phyloP scores from a whole-genome alignment of 1,284 basidiomycete genomes.

The Boletus nobilissimus region DNA sequence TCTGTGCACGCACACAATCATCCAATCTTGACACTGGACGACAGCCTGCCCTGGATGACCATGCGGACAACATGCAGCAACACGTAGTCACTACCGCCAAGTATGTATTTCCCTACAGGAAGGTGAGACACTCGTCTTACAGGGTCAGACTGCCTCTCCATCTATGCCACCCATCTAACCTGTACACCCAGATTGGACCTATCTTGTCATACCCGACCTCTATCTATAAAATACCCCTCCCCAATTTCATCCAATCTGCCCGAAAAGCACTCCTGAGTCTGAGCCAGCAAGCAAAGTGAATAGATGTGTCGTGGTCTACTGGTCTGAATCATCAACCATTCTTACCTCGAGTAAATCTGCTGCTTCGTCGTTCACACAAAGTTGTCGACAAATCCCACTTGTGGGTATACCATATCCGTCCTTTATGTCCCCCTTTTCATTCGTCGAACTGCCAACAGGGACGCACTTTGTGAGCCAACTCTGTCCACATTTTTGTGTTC shows the following conservation, averaged over 20 bases:
- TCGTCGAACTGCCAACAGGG: background rate
- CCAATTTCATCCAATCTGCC: conserved; percentile 36
- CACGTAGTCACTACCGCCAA: too few relatives aligned
- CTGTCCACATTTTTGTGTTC: conserved; percentile 10
- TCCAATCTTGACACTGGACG: conserved; percentile 3
- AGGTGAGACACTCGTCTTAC: conserved; percentile 18
- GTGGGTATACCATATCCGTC: background rate
- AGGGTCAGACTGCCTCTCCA: conserved; percentile 30
- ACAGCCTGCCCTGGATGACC: too few relatives aligned
- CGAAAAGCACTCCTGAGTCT: background rate
- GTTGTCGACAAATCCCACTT: background rate
- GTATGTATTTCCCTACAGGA: conserved; percentile 14
- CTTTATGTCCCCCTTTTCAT: too few relatives aligned
- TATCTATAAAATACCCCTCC: conserved; percentile 40
- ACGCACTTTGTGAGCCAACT: background rate
- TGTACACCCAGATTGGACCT: conserved; percentile 42
- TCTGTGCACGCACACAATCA: too few relatives aligned
- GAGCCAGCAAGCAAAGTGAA: conserved; percentile 6
- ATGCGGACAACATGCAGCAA: too few relatives aligned
- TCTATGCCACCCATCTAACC: conserved; percentile 10
- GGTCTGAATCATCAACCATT: background rate
- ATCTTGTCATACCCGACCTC: conserved; percentile 41
- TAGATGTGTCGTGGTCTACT: conserved; percentile 34
- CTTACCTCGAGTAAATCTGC: background rate
- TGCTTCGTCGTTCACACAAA: background rate